phyloP scores from a whole-genome alignment of 345 rosid species.

The Cardiospermum halicacabum region DNA sequence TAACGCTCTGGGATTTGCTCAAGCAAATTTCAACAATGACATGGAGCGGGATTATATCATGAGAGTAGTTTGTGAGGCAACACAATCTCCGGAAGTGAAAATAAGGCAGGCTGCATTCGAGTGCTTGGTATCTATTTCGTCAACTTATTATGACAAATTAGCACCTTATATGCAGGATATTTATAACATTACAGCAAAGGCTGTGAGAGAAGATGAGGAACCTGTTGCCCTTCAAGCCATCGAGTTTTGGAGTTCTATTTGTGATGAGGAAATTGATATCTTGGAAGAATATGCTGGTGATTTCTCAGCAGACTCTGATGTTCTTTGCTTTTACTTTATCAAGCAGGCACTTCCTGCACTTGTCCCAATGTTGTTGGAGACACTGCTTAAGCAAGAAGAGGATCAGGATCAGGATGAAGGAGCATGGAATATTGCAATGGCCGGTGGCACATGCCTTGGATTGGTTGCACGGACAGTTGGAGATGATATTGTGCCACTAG shows the following conservation, averaged over 20 bases:
- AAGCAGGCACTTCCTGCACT: conserved; percentile 63
- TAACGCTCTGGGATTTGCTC: conserved; percentile 66
- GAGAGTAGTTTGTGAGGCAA: conserved; percentile 68
- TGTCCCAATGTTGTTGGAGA: conserved; percentile 54
- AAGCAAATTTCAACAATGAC: conserved; percentile 59
- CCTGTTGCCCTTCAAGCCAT: conserved; percentile 64
- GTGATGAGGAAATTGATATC: conserved; percentile 69
- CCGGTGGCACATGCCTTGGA: conserved; percentile 35
- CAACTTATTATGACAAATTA: conserved; percentile 54
- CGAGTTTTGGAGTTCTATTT: conserved; percentile 68
- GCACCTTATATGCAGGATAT: conserved; percentile 52
- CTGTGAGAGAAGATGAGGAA: conserved; percentile 57
- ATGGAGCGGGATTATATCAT: conserved; percentile 69
- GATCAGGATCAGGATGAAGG: conserved; percentile 74
- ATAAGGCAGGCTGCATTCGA: conserved; percentile 62
- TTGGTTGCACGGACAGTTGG: conserved; percentile 33
- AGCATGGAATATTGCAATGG: conserved; percentile 66
- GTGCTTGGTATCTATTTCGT: conserved; percentile 62
- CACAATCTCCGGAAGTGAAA: conserved; percentile 48
- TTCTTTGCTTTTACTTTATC: conserved; percentile 52
- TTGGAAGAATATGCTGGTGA: conserved; percentile 50
- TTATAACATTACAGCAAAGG: conserved; percentile 55
- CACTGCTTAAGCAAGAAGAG: conserved; percentile 65
- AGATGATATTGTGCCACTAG: conserved; percentile 29
- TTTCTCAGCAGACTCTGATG: conserved; percentile 47